Evolutionary conservation across 306 rosid genomes (phyloP), one percentile per base, ranked within the genome.

Genomic region (Malus sieversii): DNA sequence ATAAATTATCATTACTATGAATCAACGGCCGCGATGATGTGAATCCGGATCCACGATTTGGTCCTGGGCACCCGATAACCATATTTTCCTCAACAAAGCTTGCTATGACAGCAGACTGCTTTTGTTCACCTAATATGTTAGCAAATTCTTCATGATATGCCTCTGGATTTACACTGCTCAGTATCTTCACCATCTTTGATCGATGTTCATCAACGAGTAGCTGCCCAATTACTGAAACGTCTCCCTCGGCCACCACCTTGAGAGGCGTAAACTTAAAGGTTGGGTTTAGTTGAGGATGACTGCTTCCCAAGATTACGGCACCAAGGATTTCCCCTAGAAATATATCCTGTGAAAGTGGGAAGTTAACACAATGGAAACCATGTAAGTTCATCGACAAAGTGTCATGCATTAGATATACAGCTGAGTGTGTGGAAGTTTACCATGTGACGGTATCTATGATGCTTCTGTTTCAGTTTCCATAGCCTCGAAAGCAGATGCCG

Each of bases 321-420:
- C 91, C 90, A 11, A 88, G 74, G 70, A 88, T 79, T 82, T 87
- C 91, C 18, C 91, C 90, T 27, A 87, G 65, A 85, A 87, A 87
- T 64, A 74, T 85, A 32, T 79, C 86, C 93, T 85, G 88, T 64
- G 22, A 75, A 66, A 46, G 42, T 35, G 2, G 42, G 38, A 33
- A 33, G 38, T 44, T 45, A 52, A 33, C 55, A 20, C 10, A 64
- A 46, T 6, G 35, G 23, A 44, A 25, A 68, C 4, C 27, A 48
- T 19, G 4, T 33, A 4, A 13, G 20, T 19, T 69, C 60, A 35
- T 1, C 42, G 10, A 35, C 42, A 35, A 35, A 35, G 9, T 35
- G 42, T 18, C 40, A 29, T 62, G 65, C 65, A 51, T 33, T 33
- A 33, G 42, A 35, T 35, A 35, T 35, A 35, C 8, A 35, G 42